Evolutionary conservation across 768 basidiomycete genomes (phyloP).

Genomic region (Rossbeevera mucosa): DNA sequence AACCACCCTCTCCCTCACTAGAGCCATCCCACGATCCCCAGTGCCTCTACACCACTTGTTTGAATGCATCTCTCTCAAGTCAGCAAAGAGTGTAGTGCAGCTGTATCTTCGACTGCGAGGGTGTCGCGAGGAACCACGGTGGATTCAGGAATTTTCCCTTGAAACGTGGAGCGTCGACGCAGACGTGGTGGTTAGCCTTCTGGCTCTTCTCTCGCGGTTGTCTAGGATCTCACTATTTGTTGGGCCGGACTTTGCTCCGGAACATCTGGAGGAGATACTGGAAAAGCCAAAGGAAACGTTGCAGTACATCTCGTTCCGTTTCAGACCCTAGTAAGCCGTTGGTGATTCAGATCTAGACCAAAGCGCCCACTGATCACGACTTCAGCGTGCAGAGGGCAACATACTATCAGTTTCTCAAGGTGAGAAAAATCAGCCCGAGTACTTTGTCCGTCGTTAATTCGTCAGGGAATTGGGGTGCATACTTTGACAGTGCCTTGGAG

Average conservation of each 20-base stretch:
- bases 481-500: slow-evolving; percentile 71
- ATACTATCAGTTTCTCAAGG: slow-evolving; percentile 81
- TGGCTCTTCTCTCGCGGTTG: slow-evolving; percentile 52
- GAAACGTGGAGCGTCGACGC: slow-evolving; percentile 71
- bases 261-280: slow-evolving; percentile 73
- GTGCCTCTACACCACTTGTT: slow-evolving; percentile 59
- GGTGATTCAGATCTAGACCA: neutral
- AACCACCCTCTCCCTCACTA: slow-evolving; percentile 53
- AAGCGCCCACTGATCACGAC: slow-evolving; percentile 2
- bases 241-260: slow-evolving; percentile 74
- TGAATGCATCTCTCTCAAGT: slow-evolving; percentile 47
- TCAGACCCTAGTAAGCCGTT: slow-evolving; percentile 73
- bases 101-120: slow-evolving; percentile 55
- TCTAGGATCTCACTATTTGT: slow-evolving; percentile 56
- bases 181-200: slow-evolving; percentile 66
- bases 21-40: slow-evolving; percentile 57
- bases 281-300: slow-evolving; percentile 44
- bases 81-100: slow-evolving; percentile 47
- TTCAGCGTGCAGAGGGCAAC: slow-evolving; percentile 62
- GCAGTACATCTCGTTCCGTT: slow-evolving; percentile 57
- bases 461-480: slow-evolving; percentile 53
- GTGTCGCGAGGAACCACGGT: slow-evolving; percentile 28
- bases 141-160: slow-evolving; percentile 48
- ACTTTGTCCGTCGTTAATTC: neutral
- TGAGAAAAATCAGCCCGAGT: slow-evolving; percentile 15